Base-by-base conservation (phyloP, 768 basidiomycete genomes). In the Pulveroboletus sp. region DNA sequence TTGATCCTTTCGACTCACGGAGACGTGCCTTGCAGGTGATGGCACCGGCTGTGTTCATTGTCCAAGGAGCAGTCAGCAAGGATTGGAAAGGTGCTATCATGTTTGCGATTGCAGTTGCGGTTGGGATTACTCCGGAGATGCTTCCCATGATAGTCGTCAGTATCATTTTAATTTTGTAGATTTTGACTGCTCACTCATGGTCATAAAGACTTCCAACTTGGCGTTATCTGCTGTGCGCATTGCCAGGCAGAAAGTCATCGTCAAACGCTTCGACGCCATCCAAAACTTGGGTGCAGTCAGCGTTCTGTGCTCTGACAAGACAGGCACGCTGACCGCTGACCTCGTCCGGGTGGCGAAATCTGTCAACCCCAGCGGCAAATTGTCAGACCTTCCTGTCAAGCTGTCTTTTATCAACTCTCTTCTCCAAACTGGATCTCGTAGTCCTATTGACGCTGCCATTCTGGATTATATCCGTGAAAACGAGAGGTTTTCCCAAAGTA, bases 221-320 rank as follows among this genome's bases (percentile, higher is more conserved):
- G 79, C 82, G 6, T 72, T 78, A 21, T 81, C 80, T 0, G 78
- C 79, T 2, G 69, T 73, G 42, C 74, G 75, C 44, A 79, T 84
- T 62, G 80, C 79, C 3, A 71, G 65, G 37, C 70, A 81, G 58
- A 75, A 83, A 52, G 83, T 83, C 32, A 76, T 85, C 47, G 80
- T 84, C 14, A 73, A 81, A 29, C 75, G 79, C 45, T 74, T 85
- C 52, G 81, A 84, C 53, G 81, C 82, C 13, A 71, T 85, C 53
- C 82, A 85, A 59, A 80, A 76, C 42, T 60, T 85, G 34, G 79
- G 81, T 11, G 79, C 75, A 9, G 80, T 85, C 23, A 69, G 67
- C 45, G 58, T 75, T 41, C 61, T 75, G 44, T 84, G 82, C 60
- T 81, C 79, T 20, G 83, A 85, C 63, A 84, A 84, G 63, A 85